Percentiles rank a stretch among this genome's conserved stretches.
These are phyloP conservation scores for Annulohypoxylon truncatum DNA, from an alignment of 2,329 filamentous ascomycete genomes.

Conservation along the genomic window DNA sequence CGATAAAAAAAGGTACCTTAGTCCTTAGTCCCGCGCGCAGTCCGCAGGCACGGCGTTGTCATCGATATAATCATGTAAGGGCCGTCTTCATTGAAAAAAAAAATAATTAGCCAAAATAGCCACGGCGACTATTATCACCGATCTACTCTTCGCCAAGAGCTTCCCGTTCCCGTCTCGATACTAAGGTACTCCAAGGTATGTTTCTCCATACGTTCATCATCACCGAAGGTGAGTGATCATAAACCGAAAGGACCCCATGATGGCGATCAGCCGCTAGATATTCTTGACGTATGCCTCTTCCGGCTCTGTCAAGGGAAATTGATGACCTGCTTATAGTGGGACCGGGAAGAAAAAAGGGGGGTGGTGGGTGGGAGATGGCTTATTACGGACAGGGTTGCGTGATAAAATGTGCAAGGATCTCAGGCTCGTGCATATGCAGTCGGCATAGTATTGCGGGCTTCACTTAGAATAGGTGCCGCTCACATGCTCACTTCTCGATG, in stretches of 20 bases:
- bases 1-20: neutral
- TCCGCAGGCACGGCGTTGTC: conserved; percentile 13
- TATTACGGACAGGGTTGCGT: conserved; percentile 11
- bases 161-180: conserved; percentile 8
- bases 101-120: no score
- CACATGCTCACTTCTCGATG: conserved; percentile 36
- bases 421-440: conserved; percentile 31
- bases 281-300: conserved; percentile 39
- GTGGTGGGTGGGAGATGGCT: neutral
- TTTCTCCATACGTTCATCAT: neutral
- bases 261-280: conserved; percentile 33
- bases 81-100: conserved; percentile 26
- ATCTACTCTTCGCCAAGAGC: conserved; percentile 28
- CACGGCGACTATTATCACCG: conserved; percentile 27
- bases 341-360: conserved; percentile 16
- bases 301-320: conserved; percentile 36
- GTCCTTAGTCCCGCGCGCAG: neutral
- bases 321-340: conserved; percentile 34
- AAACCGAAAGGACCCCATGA: conserved; percentile 27
- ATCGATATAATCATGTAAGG: conserved; percentile 34
- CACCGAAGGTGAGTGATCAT: conserved; percentile 17
- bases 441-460: conserved; percentile 18
- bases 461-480: conserved; percentile 24
- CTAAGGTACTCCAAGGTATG: neutral
- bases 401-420: conserved; percentile 22